Evolutionary conservation across 2,329 filamentous ascomycete species (phyloP), one percentile per base, ranked within the genome.

Genomic region (Apiospora phragmitis): DNA sequence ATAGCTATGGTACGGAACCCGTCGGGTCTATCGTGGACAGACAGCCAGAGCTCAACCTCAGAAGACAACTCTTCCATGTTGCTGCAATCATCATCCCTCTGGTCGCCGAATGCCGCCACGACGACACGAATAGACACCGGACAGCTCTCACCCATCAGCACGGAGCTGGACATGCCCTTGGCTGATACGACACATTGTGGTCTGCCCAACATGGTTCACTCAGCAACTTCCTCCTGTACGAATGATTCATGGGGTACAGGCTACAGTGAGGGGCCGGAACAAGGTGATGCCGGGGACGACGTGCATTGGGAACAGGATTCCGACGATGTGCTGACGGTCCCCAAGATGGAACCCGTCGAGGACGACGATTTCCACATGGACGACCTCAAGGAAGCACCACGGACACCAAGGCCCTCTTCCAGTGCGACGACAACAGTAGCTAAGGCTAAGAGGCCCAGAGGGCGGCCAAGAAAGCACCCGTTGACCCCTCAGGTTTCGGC

Each of bases 381-480:
- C 66, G 84, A 88, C 38, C 76, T 90, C 38, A 85, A 87, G 74
- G 82, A 84, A 69, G 85, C 80, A 5, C 83, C 83, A 4, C 74
- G 75, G 26, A 78, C 80, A 32, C 74, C 79, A 29, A 73, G 77
- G 41, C 74, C 77, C 41, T 71, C 71, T 16, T 65, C 75, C 16
- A 74, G 74, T 45, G 49, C 70, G 26, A 71, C 72, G 9, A 71
- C 78, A 1, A 70, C 73, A 18, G 67, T 73, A 14, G 78, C 80
- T 26, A 88, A 88, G 74, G 78, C 80, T 47, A 92, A 92, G 82
- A 86, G 92, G 76, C 91, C 91, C 75, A 89, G 94, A 77, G 94
- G 94, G 43, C 88, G 94, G 69, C 94, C 94, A 68, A 88, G 94
- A 80, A 97, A 97, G 83, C 90, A 94, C 76, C 92, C 93, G 49